These are phyloP conservation scores for Lichtheimia ramosa DNA, from an alignment of 371 early-diverging fungal genomes.

Conservation along the genomic window DNA sequence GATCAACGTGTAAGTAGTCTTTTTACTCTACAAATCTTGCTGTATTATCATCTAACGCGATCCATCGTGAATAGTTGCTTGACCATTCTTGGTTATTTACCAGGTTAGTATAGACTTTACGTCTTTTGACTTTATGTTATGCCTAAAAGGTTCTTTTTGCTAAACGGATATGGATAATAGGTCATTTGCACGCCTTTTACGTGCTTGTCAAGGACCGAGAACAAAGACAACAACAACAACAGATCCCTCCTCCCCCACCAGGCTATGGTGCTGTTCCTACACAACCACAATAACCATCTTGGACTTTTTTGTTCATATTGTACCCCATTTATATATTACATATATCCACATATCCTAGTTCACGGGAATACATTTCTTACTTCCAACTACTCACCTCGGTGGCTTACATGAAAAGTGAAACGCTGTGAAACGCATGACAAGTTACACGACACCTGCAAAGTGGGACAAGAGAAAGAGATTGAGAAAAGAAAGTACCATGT, in stretches of 20 bases:
- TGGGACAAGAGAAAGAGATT: not conserved
- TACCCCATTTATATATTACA: no score
- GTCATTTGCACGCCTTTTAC: conserved; percentile 48
- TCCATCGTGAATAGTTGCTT: conserved; percentile 20
- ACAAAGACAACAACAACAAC: not conserved
- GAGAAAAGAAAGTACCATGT: not conserved
- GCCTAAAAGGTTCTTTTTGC: not conserved
- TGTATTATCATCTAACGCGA: not conserved
- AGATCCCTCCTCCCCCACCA: not conserved
- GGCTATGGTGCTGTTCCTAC: not conserved
- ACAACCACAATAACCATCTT: no score
- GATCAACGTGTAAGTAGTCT: conserved; percentile 44
- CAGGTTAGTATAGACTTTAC: conserved; percentile 15
- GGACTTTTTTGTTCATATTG: no score
- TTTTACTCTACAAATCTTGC: not conserved
- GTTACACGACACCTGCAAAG: not conserved
- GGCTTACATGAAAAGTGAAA: no score
- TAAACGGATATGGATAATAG: conserved; percentile 1
- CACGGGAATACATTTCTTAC: no score
- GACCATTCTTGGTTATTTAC: conserved; percentile 40
- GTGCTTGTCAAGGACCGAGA: conserved; percentile 42
- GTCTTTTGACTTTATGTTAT: not conserved
- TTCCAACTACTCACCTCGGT: no score
- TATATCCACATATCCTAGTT: no score
- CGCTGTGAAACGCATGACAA: no score